Conservation (phyloP, 345 rosid species). For the Odontarrhena argentea region DNA sequence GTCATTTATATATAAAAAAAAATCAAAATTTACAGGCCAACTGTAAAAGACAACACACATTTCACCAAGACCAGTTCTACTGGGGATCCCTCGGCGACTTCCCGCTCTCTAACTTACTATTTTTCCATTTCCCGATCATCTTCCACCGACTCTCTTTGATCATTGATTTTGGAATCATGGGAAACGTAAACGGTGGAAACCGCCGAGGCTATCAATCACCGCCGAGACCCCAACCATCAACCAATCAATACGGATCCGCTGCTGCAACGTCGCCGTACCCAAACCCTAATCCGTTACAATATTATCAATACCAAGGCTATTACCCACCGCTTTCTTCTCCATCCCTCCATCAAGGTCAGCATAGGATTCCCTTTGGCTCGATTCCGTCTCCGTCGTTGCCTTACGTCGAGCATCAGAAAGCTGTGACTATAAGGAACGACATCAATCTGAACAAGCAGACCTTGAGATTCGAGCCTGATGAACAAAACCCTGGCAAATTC, state of each 20-base stretch:
- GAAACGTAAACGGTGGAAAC: too few relatives aligned
- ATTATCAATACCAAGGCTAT: constrained; percentile 54
- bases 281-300: constrained; percentile 40
- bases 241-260: constrained; percentile 10
- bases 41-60: too few relatives aligned
- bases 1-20: too few relatives aligned
- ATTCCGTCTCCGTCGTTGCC: constrained; percentile 50
- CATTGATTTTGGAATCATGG: too few relatives aligned
- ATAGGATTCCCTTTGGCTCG: constrained; percentile 45
- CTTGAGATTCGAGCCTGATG: constrained; percentile 61
- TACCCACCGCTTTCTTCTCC: constrained; percentile 62
- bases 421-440: constrained; percentile 63
- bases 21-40: too few relatives aligned
- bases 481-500: constrained; percentile 57
- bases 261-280: constrained; percentile 52
- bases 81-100: too few relatives aligned
- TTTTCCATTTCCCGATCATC: background rate
- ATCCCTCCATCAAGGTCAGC: constrained; percentile 53
- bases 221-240: constrained; percentile 25
- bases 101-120: too few relatives aligned
- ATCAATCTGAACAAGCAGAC: constrained; percentile 78
- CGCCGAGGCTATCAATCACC: too few relatives aligned
- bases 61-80: too few relatives aligned
- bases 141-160: background rate
- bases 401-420: constrained; percentile 70